Evolutionary conservation across 176 grass and related monocot genomes (phyloP), one percentile per base, ranked within the genome.

Genomic region (Chloris gayana): DNA sequence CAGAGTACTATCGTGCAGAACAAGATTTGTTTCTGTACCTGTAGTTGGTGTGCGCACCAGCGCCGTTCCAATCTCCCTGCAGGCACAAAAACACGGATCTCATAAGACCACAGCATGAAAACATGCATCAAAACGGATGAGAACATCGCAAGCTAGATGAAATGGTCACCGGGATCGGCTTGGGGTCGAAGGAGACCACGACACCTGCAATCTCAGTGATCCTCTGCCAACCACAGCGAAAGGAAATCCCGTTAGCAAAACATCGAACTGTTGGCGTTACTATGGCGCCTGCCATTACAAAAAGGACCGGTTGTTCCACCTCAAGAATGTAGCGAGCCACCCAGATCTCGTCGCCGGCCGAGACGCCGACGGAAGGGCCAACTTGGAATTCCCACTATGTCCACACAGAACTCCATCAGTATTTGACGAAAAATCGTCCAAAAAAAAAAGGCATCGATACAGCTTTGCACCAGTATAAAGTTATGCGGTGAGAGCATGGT

Each of bases 371-470:
- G 25, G 87, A 68, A 24, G 94, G 94, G 1, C 94, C 94, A 10
- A 97, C 87, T 67, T 97, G 94, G 62, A 97, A 94, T 77, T 97
- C 94, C 95, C 92, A 97, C 95, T 97, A n/a, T n/a, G 58, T 29
- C 3, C 47, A 74, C 5, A 54, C 37, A 38, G 65, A 2, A 0
- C 33, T 65, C 26, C 22, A 18, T 18, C 15, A 73, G 41, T 32
- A 59, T 35, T 29, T 80, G 9, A 49, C 21, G 24, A 30, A 13
- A 26, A 53, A 4, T 17, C 26, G 14, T 22, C 0, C 0, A 18
- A 10, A 5, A 17, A 46, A 29, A 46, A 4, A 9, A 4, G 3
- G 6, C 8, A 8, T 66, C 9, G 14, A 64, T 64, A n/a, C 11
- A 39, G 12, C 7, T 12, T 58, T 9, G 7, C 32, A 76, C 18